Base-by-base conservation (phyloP, 1,284 basidiomycete genomes). In the Cutaneotrichosporon arboriforme region DNA sequence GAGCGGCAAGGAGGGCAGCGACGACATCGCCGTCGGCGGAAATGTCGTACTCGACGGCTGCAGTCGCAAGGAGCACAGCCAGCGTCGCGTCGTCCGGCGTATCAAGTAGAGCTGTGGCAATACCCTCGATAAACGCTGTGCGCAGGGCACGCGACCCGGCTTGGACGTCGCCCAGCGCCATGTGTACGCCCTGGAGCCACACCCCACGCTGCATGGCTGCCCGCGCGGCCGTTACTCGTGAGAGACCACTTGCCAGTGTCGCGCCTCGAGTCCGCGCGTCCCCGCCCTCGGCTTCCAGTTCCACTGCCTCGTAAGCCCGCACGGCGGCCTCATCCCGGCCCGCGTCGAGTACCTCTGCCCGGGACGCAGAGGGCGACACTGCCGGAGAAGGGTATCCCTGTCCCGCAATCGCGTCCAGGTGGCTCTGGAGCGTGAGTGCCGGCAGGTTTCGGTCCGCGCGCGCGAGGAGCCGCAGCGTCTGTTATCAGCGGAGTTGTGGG, bases 391-490 rank as follows among this genome's bases (percentile, higher is more conserved):
- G 48, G 34, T 0, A 60, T 39, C 7, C 54, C 50, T 31, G 39
- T 17, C 33, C 46, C 26, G 14, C 36, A 14, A 49, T 39, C 3
- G 49, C 33, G 8, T 49, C 50, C 7, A 58, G 52, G 14, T 58
- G 57, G 14, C 46, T 39, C 21, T 54, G 26, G 17, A 54, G 39
- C 18, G 57, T 54, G 7, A 52, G 37, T 4, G 36, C 39, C 0
- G 63, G 65, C 4, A 68, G 59, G 39, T 63, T 49, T 9, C 38
- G 38, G 40, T 58, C 51, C 1, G 39, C 53, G 0, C 21, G 18
- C 14, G 50, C 37, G 2, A 72, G 55, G 1, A 72, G 54, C 2
- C 60, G 63, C 1, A 72, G 49, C 0, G 69, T 69, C 71, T 70
- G 41, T 12, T 37, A 34, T 52, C 20, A 41, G 52, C 52, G 39